Evolutionary conservation across 2,329 filamentous ascomycete genomes (phyloP).

Genomic region (Talaromyces albobiverticillius): DNA sequence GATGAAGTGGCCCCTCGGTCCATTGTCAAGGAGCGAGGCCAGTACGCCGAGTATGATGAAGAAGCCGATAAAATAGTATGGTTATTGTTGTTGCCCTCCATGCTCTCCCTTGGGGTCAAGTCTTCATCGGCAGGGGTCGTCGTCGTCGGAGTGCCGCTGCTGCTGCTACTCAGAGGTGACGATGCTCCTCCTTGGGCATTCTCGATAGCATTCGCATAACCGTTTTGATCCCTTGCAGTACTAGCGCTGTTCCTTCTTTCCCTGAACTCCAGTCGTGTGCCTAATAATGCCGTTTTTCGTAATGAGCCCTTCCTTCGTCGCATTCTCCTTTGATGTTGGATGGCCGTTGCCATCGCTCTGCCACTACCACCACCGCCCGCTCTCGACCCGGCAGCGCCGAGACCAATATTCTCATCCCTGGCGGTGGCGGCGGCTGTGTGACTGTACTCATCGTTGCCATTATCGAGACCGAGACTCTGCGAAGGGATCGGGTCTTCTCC

Average conservation of each 20-base stretch:
- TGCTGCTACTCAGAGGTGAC: conserved; percentile 1
- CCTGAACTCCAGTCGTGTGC: conserved; percentile 46
- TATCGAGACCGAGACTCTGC: conserved; percentile 20
- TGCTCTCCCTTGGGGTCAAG: conserved; percentile 10
- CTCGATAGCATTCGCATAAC: conserved; percentile 1
- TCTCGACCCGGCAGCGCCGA: conserved; percentile 20
- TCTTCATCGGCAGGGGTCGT: conserved; percentile 3
- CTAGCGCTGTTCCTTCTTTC: conserved; percentile 23
- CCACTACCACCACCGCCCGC: conserved; percentile 38
- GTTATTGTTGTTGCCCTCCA: conserved; percentile 18
- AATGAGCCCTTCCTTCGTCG: conserved; percentile 78
- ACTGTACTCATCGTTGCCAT: no score
- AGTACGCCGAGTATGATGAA: conserved; percentile 6
- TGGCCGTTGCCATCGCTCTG: conserved; percentile 49
- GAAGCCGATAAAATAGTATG: conserved; percentile 2
- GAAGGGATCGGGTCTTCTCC: neutral
- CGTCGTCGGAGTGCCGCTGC: neutral
- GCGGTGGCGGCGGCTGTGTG: no score
- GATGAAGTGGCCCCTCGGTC: conserved; percentile 15
- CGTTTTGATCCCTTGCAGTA: conserved; percentile 7
- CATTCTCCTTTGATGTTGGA: conserved; percentile 53
- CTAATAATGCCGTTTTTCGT: conserved; percentile 80
- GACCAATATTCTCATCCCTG: conserved; percentile 9
- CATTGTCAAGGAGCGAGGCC: conserved; percentile 6
- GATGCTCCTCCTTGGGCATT: conserved; percentile 1